Percentiles rank a stretch among this genome's conserved stretches.
Evolutionary conservation across 1,139 yeast species (phyloP).

Genomic region (Debaryomyces fabryi): DNA sequence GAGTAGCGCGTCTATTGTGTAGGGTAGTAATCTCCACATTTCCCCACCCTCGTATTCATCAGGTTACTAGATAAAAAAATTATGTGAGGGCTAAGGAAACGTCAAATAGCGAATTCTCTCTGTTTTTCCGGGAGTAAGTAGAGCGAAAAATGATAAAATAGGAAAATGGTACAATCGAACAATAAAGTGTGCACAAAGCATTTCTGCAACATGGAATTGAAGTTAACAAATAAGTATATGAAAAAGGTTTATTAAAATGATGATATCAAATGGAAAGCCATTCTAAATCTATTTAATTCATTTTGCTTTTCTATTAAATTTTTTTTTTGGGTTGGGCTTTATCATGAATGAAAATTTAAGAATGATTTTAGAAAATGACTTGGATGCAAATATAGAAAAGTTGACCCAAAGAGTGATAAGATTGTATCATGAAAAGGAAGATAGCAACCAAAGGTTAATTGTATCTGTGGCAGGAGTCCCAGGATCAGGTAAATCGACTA

Average conservation of each 20-base stretch:
- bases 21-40: not conserved
- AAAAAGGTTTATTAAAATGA: not conserved
- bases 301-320: not conserved
- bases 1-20: not conserved
- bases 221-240: not conserved
- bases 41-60: not conserved
- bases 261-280: not conserved
- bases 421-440: not conserved
- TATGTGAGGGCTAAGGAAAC: not conserved
- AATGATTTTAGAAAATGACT: not conserved
- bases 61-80: not conserved
- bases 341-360: not conserved
- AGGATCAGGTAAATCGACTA: slow-evolving; percentile 29
- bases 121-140: not conserved
- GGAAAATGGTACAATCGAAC: not conserved
- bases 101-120: not conserved
- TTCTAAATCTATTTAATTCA: not conserved
- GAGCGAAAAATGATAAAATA: not conserved
- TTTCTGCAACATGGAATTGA: not conserved
- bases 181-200: not conserved
- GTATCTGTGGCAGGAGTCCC: slow-evolving; percentile 27
- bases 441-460: slow-evolving; percentile 10
- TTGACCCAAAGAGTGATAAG: slow-evolving; percentile 3
- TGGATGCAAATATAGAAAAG: not conserved
- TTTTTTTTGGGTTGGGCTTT: not conserved